Evolutionary conservation across 306 rosid genomes (phyloP), one percentile per base, ranked within the genome.

Genomic region (Rosa rugosa): DNA sequence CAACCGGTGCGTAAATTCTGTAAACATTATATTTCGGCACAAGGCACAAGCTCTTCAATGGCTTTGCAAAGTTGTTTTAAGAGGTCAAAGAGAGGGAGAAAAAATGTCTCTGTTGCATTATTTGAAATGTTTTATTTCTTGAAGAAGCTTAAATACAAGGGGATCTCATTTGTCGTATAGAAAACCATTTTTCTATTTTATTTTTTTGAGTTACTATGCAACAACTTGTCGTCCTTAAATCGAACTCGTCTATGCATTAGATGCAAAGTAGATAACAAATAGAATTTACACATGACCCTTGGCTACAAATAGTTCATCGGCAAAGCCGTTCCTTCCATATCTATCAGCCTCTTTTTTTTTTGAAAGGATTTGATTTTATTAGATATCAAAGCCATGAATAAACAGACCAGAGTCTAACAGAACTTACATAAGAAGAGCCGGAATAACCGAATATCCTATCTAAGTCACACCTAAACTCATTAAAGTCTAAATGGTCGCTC

Each of bases 1-100:
- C 74, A 79, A 23, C 8, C n/a, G 23, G 0, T 54, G 73, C 5
- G 36, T 42, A 45, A 38, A 9, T n/a, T 79, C 47, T 22, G 8
- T 75, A 31, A 57, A 8, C 41, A 34, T n/a, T 13, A 3, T 56
- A 40, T 38, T 36, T 8, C 7, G 5, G 40, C n/a, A 14, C 60
- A 53, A 53, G 18, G 53, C 63, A 68, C 81, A 36, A 59, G 77
- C 66, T 22, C 71, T 59, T 69, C 68, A 25, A 54, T 80, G 9
- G 36, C 36, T 42, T 51, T 41, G 45, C n/a, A 16, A 5, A 59
- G 42, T 10, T 34, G 31, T 13, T 56, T 8, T 8, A 12, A 11
- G 40, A 3, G 44, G 8, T 13, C 8, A 16, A 17, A 38, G 20
- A 59, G 36, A 31, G 36, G 44, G 38, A 8, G 1, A n/a, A 8